These are phyloP conservation scores for Monosporascus sp. DNA, from an alignment of 2,329 filamentous ascomycete species.

Conservation along the genomic window DNA sequence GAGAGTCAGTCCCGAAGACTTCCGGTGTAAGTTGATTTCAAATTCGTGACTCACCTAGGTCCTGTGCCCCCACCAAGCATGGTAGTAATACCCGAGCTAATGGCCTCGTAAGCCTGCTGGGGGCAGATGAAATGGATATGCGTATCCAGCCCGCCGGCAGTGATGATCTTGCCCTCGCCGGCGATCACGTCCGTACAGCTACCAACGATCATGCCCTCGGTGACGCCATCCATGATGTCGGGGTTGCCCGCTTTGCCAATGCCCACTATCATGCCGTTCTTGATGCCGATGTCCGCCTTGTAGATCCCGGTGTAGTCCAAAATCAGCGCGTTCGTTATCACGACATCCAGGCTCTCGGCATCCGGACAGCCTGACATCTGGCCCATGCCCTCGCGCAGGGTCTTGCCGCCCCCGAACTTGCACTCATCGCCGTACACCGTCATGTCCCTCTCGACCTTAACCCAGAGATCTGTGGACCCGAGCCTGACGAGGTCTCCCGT, in stretches of 20 bases:
- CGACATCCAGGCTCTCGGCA: conserved; percentile 70
- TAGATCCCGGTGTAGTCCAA: conserved; percentile 90
- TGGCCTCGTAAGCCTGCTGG: conserved; percentile 78
- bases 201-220: conserved; percentile 72
- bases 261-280: conserved; percentile 75
- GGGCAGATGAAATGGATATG: conserved; percentile 96
- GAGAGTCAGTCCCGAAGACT: no score
- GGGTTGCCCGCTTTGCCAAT: conserved; percentile 96
- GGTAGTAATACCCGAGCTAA: conserved; percentile 83
- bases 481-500: conserved; percentile 79
- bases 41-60: conserved; percentile 55
- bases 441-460: conserved; percentile 81
- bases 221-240: conserved; percentile 91
- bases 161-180: conserved; percentile 84
- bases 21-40: no score
- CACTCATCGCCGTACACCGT: conserved; percentile 90
- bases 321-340: conserved; percentile 84
- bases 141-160: conserved; percentile 81
- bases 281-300: conserved; percentile 95
- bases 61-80: conserved; percentile 88
- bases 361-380: conserved; percentile 76
- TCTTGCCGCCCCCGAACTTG: conserved; percentile 92
- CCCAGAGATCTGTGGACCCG: conserved; percentile 81
- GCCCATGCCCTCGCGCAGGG: conserved; percentile 90
- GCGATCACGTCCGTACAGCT: conserved; percentile 89